Evolutionary conservation across 2,329 filamentous ascomycete genomes (phyloP), one percentile per base, ranked within the genome.

Genomic region (Fusarium decemcellulare): DNA sequence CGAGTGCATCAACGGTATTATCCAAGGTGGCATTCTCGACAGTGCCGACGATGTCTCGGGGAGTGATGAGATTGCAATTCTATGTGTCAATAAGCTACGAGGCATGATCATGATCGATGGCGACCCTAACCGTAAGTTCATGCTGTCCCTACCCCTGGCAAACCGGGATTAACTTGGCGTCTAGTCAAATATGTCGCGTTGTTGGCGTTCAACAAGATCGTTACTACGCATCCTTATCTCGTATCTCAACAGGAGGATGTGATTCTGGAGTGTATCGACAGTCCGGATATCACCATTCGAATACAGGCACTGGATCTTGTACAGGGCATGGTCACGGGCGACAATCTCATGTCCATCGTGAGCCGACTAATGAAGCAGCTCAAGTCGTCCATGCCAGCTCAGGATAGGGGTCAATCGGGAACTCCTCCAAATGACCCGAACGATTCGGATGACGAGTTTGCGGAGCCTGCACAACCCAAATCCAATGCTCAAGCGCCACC

Each of bases 1-100:
- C 74, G 96, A 99, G 81, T 99, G 96, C 77, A 98, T 99, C 81
- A 98, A 97, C 78, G 96, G 96, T 27, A 97, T 99, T 67, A 97
- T 99, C 63, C 95, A 98, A 78, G 96, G 96, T 30, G 96, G 96
- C 1, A 97, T 99, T 61, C 84, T 99, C 52, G 93, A 94, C 34
- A 93, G 91, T 46, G 90, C 91, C 30, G 93, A 95, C 69, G 93
- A 93, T 56, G 89, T 91, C 18, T 87, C 91, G 36, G 95, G 95
- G 58, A 92, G 93, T 40, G 95, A 98, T 72, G 95, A 98, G 79
- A 94, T 99, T 76, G 96, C 96, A 8, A 91, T 91, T 30, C 85
- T 99, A 6, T 99, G 96, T 78, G 95, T 98, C 29, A 93, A 90
- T 65, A 99, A 98, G 80, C 86, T 99, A 27, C 88, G 96, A 70